Conservation (phyloP, 345 rosid species). For the Brassica incana region DNA sequence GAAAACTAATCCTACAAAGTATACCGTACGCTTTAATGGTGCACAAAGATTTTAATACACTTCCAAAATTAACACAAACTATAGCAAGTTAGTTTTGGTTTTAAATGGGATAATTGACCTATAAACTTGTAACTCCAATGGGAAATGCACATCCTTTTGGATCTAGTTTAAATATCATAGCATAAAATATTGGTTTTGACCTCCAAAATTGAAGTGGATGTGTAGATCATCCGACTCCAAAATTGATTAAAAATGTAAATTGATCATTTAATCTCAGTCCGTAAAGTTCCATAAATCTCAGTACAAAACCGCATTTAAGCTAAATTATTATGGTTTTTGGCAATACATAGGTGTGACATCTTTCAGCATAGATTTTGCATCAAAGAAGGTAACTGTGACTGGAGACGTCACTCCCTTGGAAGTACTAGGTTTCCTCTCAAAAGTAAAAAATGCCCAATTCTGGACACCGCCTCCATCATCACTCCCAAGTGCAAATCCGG, state of each 20-base stretch:
- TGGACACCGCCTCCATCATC: constrained; percentile 48
- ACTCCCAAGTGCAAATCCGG: constrained; percentile 29
- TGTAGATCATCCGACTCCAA: too few relatives aligned
- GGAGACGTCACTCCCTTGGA: constrained; percentile 73
- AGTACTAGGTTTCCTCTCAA: constrained; percentile 78
- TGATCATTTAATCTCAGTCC: not conserved
- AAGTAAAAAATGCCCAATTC: constrained; percentile 77
- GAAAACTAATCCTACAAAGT: too few relatives aligned
- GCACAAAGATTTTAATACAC: too few relatives aligned
- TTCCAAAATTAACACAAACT: not conserved
- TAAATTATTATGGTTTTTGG: constrained; percentile 7
- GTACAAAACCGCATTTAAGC: not conserved
- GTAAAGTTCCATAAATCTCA: not conserved
- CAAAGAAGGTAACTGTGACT: constrained; percentile 77
- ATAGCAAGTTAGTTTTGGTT: not conserved
- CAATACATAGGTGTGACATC: constrained; percentile 71
- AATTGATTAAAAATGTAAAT: too few relatives aligned
- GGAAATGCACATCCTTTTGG: not conserved
- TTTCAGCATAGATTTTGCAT: constrained; percentile 73
- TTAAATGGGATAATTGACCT: not conserved
- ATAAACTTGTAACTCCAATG: not conserved
- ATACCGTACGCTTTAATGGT: too few relatives aligned
- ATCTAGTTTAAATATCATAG: not conserved
- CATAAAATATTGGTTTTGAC: not conserved
- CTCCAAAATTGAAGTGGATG: not conserved